phyloP scores from a whole-genome alignment of 257 asterid genomes.

The Cordia subcordata region DNA sequence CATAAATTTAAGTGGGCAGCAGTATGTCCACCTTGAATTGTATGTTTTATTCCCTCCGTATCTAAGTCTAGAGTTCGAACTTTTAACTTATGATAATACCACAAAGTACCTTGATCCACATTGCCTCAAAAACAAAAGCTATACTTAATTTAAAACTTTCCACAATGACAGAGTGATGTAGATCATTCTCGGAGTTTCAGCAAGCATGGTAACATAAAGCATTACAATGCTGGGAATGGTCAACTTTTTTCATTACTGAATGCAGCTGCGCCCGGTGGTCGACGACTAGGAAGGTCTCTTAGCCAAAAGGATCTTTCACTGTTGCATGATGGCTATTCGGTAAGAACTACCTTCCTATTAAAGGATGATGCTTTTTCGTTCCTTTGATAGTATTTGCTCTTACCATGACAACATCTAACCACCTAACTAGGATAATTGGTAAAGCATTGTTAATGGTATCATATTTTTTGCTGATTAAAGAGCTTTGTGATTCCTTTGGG shows the following conservation, averaged over 20 bases:
- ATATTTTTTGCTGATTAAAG: background rate
- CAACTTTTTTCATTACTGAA: constrained; percentile 27
- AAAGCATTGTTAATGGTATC: background rate
- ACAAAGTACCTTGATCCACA: background rate
- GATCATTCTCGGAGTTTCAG: constrained; percentile 46
- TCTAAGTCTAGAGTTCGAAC: background rate
- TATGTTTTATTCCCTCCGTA: background rate
- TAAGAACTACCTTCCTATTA: constrained; percentile 29
- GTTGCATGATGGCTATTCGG: constrained; percentile 73
- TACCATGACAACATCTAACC: background rate
- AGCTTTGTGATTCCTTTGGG: background rate
- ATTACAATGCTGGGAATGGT: constrained; percentile 25
- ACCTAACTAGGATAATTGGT: background rate
- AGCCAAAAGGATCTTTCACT: constrained; percentile 50
- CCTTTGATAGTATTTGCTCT: background rate
- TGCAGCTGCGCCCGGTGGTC: constrained; percentile 36
- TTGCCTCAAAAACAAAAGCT: background rate
- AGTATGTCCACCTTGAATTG: no score
- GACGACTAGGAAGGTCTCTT: constrained; percentile 51
- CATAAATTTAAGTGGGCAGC: no score
- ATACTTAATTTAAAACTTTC: background rate
- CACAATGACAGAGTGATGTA: constrained; percentile 45
- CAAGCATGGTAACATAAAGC: constrained; percentile 30
- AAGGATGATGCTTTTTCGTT: background rate
- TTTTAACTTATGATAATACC: background rate